A percentile compares a stretch with the other conserved stretches of the same genome.
These are phyloP conservation scores for Tanozyma kutaoensis DNA, from an alignment of 805 yeast species.

Conservation along the genomic window DNA sequence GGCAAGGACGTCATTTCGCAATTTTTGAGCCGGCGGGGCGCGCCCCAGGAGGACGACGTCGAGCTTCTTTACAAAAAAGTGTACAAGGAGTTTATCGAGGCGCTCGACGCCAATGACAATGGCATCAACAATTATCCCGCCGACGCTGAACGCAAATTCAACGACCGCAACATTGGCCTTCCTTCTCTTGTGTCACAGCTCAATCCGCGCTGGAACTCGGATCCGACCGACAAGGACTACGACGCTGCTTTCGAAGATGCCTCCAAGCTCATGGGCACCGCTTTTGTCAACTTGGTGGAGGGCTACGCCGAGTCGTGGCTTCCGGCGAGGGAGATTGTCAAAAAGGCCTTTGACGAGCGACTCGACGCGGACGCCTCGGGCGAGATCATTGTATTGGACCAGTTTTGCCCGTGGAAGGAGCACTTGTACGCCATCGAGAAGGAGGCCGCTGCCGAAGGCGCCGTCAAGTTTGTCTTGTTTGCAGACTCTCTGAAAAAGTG, in stretches of 20 bases:
- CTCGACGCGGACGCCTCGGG: constrained; percentile 53
- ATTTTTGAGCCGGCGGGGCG: constrained; percentile 25
- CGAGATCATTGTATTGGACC: constrained; percentile 57
- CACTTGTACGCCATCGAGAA: constrained; percentile 69
- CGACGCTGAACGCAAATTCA: constrained; percentile 48
- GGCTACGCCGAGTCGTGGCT: constrained; percentile 79
- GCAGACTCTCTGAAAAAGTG: constrained; percentile 58
- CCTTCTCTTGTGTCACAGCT: constrained; percentile 68
- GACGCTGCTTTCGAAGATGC: constrained; percentile 62
- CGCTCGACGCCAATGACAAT: constrained; percentile 92
- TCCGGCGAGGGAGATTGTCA: constrained; percentile 75
- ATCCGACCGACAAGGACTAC: constrained; percentile 48
- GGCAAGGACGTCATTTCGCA: constrained; percentile 58
- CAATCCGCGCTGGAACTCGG: constrained; percentile 78
- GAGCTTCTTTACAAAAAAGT: constrained; percentile 60
- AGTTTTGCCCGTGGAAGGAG: constrained; percentile 91
- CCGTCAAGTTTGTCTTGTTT: constrained; percentile 66
- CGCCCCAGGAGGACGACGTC: constrained; percentile 17
- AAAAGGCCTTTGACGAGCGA: constrained; percentile 53
- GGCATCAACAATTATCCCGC: constrained; percentile 65
- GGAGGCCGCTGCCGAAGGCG: constrained; percentile 38
- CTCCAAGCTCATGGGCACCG: constrained; percentile 69
- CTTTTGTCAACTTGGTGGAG: constrained; percentile 53
- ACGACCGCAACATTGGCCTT: constrained; percentile 59
- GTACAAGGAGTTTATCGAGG: constrained; percentile 80